Conservation (phyloP, 305 asterid species). For the Striga hermonthica region DNA sequence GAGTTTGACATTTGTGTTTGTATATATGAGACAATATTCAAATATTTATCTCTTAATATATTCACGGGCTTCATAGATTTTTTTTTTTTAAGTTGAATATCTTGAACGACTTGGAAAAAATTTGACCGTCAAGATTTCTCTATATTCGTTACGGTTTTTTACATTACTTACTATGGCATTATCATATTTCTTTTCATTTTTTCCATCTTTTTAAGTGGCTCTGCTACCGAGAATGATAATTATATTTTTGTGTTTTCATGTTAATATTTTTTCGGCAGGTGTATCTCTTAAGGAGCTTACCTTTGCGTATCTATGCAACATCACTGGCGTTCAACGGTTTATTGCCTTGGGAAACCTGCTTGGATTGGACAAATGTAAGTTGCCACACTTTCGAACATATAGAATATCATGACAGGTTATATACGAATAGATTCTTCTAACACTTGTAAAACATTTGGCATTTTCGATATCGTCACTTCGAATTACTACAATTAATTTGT, state of each 20-base stretch:
- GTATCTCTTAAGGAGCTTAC: conserved; percentile 58
- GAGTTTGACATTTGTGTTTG: conserved; percentile 39
- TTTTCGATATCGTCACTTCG: neutral
- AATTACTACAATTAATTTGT: conserved; percentile 11
- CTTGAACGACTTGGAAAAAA: too few species aligned
- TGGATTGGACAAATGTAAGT: conserved; percentile 84
- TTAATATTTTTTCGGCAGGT: conserved; percentile 42
- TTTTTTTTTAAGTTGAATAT: too few species aligned
- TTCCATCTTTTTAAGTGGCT: too few species aligned
- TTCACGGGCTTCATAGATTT: too few species aligned
- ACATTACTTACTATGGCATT: too few species aligned
- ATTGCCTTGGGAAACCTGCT: conserved; percentile 45
- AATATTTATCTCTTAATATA: too few species aligned
- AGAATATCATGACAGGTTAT: neutral
- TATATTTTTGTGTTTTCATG: too few species aligned
- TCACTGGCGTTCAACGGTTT: conserved; percentile 54
- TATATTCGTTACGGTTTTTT: too few species aligned
- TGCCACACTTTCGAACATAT: neutral
- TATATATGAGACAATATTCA: too few species aligned
- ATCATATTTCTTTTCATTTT: too few species aligned
- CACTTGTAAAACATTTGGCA: conserved; percentile 9
- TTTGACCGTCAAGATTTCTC: too few species aligned
- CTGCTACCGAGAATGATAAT: too few species aligned
- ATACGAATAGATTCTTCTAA: conserved; percentile 11
- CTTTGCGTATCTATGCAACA: conserved; percentile 69